Evolutionary conservation across 768 basidiomycete genomes (phyloP), one percentile per base, ranked within the genome.

Genomic region (Auriscalpium microsporum): DNA sequence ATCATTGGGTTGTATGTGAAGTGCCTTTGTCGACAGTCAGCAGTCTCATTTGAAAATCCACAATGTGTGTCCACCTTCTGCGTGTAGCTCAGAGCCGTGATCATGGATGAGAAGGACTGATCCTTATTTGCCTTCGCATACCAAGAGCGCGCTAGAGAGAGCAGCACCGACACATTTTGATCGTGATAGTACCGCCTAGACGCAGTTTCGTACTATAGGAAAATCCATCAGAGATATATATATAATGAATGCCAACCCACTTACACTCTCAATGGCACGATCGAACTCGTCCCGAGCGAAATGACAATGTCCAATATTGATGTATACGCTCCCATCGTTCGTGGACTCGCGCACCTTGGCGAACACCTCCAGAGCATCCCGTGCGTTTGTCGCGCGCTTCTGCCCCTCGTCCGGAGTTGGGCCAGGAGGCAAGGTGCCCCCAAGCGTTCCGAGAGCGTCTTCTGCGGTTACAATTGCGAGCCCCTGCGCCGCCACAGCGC

Each of bases 271-370:
- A 59, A 98, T 94, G 1, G 96, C 95, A 49, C 90, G 79, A 60
- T 98, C 95, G 66, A 86, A 96, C 67, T 99, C 95, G 56, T 96
- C 95, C 50, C 91, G 78, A 17, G 83, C 80, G 65, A 91, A 95
- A 67, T 94, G 89, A 64, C 94, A 96, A 64, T 98, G 96, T 0
- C 94, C 96, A 77, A 97, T 94, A 68, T 99, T 99, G 65, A 91
- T 76, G 65, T 94, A 93, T 4, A 96, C 93, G 56, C 88, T 88
- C 8, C 90, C 91, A 45, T 83, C 81, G 56, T 82, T 80, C 52
- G 93, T 71, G 2, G 84, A 86, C 72, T 98, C 96, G 53, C 92
- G 79, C 51, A 98, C 86, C 70, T 95, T 92, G 3, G 84, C 86
- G 64, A 99, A 92, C 37, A 95, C 79, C 48, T 87, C 85, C 45